A percentile compares a stretch with the other conserved stretches of the same genome.
Evolutionary conservation across 768 basidiomycete genomes (phyloP).

Genomic region (Panaeolus papilionaceus): DNA sequence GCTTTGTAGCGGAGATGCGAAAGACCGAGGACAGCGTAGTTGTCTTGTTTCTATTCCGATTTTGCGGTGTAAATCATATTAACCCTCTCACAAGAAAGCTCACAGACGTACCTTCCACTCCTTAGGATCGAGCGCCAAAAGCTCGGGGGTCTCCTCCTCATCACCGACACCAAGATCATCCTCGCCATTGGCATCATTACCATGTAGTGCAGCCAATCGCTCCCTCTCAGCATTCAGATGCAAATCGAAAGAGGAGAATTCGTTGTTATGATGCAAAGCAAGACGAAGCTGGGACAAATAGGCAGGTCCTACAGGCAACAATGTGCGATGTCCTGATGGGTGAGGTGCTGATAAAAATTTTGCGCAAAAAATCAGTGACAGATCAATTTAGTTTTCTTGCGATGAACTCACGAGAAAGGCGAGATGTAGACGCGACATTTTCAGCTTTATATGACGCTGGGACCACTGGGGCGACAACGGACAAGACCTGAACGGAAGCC

Average conservation of each 20-base stretch:
- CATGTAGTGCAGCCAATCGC: constrained; percentile 57
- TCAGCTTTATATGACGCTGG: constrained; percentile 32
- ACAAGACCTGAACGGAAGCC: constrained; percentile 35
- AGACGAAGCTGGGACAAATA: constrained; percentile 86
- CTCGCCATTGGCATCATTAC: constrained; percentile 50
- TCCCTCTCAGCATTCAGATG: constrained; percentile 50
- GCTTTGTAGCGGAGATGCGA: constrained; percentile 89
- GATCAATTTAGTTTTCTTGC: background rate
- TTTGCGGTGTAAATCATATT: background rate
- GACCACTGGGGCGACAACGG: constrained; percentile 31
- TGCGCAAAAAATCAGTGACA: constrained; percentile 4
- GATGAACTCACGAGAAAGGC: constrained; percentile 32
- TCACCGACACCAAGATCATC: constrained; percentile 94
- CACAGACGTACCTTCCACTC: constrained; percentile 87
- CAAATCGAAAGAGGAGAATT: constrained; percentile 86
- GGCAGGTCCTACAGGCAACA: constrained; percentile 89
- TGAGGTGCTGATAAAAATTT: constrained; percentile 35
- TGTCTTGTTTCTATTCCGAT: constrained; percentile 86
- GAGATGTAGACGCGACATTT: constrained; percentile 33
- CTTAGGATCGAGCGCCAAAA: constrained; percentile 88
- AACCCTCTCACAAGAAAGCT: background rate
- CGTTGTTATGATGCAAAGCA: constrained; percentile 72
- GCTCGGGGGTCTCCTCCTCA: constrained; percentile 77
- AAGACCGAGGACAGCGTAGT: constrained; percentile 95
- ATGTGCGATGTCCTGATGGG: constrained; percentile 46